Percentiles rank a stretch among this genome's conserved stretches.
These are phyloP conservation scores for Emmonsia crescens DNA, from an alignment of 2,329 filamentous ascomycete genomes.

Conservation along the genomic window DNA sequence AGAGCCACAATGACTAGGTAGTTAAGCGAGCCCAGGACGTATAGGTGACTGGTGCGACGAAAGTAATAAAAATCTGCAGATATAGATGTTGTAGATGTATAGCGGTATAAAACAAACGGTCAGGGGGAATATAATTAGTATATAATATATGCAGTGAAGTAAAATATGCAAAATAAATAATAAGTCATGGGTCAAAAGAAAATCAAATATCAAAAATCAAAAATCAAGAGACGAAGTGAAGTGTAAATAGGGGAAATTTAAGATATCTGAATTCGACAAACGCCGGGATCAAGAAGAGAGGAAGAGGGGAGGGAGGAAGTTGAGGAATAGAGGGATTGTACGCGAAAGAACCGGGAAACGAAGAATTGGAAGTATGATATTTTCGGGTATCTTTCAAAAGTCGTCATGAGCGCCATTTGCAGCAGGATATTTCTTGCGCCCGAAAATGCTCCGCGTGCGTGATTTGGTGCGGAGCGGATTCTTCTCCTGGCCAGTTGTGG, in stretches of 20 bases:
- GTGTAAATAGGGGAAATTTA: conserved; percentile 9
- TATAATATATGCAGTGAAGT: background rate
- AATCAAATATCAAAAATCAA: background rate
- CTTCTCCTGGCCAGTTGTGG: conserved; percentile 31
- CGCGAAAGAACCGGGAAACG: conserved; percentile 8
- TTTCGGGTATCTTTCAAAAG: conserved; percentile 1
- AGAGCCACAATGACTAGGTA: background rate
- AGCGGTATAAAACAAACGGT: background rate
- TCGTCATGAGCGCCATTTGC: conserved; percentile 15
- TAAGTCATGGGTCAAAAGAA: background rate
- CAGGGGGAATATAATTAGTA: background rate
- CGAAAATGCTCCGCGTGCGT: conserved; percentile 62
- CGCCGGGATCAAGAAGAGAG: conserved; percentile 9
- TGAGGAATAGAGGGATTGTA: conserved; percentile 11
- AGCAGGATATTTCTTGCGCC: conserved; percentile 42
- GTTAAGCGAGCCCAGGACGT: background rate
- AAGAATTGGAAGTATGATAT: background rate
- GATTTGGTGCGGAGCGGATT: conserved; percentile 63
- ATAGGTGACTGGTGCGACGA: background rate
- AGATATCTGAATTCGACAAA: conserved; percentile 5
- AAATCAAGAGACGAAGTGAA: conserved; percentile 7
- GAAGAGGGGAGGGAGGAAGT: conserved; percentile 7
- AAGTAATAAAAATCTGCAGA: background rate
- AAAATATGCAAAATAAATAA: background rate
- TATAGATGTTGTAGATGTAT: background rate